Conservation (phyloP, 2,329 filamentous ascomycete genomes). For the Cadophora gregata region DNA sequence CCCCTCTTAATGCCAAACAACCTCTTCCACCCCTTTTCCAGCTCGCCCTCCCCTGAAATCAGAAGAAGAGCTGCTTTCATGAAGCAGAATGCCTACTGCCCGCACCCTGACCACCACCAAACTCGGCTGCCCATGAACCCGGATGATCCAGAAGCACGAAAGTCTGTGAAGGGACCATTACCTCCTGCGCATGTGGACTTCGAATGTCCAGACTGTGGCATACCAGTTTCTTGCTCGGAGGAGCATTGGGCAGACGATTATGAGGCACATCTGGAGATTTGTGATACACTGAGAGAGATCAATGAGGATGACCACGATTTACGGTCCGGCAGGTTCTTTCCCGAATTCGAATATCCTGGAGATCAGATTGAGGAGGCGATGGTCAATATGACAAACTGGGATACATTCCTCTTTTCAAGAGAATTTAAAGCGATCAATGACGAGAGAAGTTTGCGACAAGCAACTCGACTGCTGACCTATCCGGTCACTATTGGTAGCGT, state of each 20-base stretch:
- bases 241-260: constrained; percentile 97
- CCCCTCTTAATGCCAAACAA: constrained; percentile 64
- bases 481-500: constrained; percentile 91
- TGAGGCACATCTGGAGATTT: constrained; percentile 89
- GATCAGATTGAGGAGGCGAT: constrained; percentile 90
- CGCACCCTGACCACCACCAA: constrained; percentile 84
- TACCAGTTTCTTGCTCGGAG: constrained; percentile 92
- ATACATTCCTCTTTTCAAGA: constrained; percentile 92
- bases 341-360: constrained; percentile 90
- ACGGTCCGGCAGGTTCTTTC: constrained; percentile 86
- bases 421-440: constrained; percentile 91
- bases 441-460: constrained; percentile 89
- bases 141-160: constrained; percentile 66
- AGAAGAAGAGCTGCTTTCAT: constrained; percentile 88
- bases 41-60: constrained; percentile 88
- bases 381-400: constrained; percentile 98
- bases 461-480: constrained; percentile 91
- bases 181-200: constrained; percentile 86
- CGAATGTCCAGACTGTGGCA: constrained; percentile 94
- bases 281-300: constrained; percentile 87
- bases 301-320: constrained; percentile 99
- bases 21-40: constrained; percentile 90
- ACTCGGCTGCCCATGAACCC: constrained; percentile 72
- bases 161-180: constrained; percentile 58
- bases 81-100: constrained; percentile 87